phyloP scores from a whole-genome alignment of 305 asterid species.

The Fraxinus ornus region DNA sequence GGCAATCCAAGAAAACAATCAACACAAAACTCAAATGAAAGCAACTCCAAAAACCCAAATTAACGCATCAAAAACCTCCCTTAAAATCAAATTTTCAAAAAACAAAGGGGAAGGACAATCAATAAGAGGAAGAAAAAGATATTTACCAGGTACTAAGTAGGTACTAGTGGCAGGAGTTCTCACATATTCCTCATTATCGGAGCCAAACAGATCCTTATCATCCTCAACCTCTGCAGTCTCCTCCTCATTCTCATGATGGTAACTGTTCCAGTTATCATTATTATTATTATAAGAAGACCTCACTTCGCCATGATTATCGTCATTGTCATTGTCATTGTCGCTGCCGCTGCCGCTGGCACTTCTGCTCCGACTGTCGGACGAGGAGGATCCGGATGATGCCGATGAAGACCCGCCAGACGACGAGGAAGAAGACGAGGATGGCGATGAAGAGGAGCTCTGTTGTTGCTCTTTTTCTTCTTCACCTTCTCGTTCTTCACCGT shows the following conservation, averaged over 20 bases:
- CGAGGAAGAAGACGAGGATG: conserved; percentile 60
- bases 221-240: conserved; percentile 39
- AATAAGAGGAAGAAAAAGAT: not conserved
- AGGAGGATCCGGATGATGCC: conserved; percentile 50
- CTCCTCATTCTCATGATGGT: conserved; percentile 33
- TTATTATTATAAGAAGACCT: conserved; percentile 35
- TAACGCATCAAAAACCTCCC: not conserved
- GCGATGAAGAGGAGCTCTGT: conserved; percentile 55
- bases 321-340: conserved; percentile 32
- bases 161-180: conserved; percentile 64
- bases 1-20: conserved; percentile 12
- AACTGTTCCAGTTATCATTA: conserved; percentile 18
- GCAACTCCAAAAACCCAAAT: conserved; percentile 8
- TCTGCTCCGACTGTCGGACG: conserved; percentile 60
- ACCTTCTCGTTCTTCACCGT: conserved; percentile 28
- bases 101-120: not conserved
- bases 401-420: conserved; percentile 66
- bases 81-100: not conserved
- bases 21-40: not conserved
- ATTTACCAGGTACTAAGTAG: conserved; percentile 72
- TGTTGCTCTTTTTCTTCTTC: conserved; percentile 32
- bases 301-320: conserved; percentile 50
- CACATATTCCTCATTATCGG: conserved; percentile 78
- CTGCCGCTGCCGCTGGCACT: conserved; percentile 32
- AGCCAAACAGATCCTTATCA: conserved; percentile 84